Conservation (phyloP, 2,329 filamentous ascomycete genomes). For the Westerdykella sp. region DNA sequence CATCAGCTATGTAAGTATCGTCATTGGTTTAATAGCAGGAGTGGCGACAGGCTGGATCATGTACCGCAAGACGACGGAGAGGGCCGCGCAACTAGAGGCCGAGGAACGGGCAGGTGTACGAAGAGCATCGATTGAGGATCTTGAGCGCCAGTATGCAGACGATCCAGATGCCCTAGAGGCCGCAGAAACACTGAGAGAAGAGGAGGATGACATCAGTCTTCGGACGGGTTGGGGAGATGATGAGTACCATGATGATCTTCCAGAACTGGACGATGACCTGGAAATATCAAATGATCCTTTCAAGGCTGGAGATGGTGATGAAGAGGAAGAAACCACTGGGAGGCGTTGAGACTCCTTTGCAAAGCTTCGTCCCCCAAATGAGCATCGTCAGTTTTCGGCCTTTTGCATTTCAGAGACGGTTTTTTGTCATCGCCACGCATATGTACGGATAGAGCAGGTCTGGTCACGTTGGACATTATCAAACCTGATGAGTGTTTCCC, state of each 20-base stretch:
- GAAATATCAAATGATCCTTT: constrained; percentile 41
- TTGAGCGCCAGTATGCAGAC: constrained; percentile 40
- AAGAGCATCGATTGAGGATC: constrained; percentile 26
- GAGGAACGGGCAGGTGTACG: constrained; percentile 39
- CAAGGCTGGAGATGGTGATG: constrained; percentile 39
- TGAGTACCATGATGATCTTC: constrained; percentile 40
- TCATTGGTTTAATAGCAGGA: constrained; percentile 64
- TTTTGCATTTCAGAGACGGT: too few species aligned
- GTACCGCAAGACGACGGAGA: constrained; percentile 56
- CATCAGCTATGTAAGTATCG: constrained; percentile 78
- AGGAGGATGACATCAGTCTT: constrained; percentile 48
- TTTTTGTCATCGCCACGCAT: too few species aligned
- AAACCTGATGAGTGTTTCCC: too few species aligned
- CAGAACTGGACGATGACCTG: constrained; percentile 37
- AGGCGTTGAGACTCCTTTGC: too few species aligned
- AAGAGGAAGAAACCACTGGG: constrained; percentile 17
- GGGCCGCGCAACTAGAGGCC: constrained; percentile 46
- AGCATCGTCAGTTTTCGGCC: too few species aligned
- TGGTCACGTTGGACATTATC: too few species aligned
- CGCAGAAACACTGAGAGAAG: constrained; percentile 39
- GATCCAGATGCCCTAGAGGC: constrained; percentile 41
- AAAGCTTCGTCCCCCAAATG: too few species aligned
- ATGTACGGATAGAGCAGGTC: too few species aligned
- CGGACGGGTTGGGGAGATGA: constrained; percentile 43
- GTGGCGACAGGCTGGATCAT: constrained; percentile 75